Conservation (phyloP, 257 asterid genomes). For the Nicotiana tomentosiformis region DNA sequence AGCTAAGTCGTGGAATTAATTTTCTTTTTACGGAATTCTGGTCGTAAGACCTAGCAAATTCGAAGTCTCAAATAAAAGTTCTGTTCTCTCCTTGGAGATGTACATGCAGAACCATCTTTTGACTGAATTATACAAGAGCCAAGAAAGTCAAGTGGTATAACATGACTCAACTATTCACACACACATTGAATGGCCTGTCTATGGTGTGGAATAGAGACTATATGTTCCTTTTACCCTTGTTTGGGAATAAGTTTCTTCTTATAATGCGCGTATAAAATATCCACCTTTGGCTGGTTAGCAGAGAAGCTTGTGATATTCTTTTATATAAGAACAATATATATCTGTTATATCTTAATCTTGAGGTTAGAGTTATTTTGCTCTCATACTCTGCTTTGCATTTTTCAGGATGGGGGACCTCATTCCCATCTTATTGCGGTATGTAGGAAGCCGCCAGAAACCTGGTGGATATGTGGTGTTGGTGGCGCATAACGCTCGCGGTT, state of each 20-base stretch:
- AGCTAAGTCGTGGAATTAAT: not conserved
- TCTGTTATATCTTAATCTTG: not conserved
- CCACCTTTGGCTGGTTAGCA: not conserved
- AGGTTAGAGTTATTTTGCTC: not conserved
- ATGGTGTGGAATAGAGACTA: not conserved
- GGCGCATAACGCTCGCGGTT: constrained; percentile 71
- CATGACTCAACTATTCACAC: not conserved
- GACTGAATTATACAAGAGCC: not conserved
- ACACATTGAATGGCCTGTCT: not conserved
- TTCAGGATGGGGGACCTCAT: constrained; percentile 93
- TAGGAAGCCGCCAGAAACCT: constrained; percentile 73
- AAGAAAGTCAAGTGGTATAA: not conserved
- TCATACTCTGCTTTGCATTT: constrained; percentile 17
- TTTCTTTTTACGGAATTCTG: not conserved
- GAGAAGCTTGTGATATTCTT: not conserved
- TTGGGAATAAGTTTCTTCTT: not conserved
- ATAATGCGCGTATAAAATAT: not conserved
- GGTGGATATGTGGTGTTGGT: constrained; percentile 70
- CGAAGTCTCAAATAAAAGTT: not conserved
- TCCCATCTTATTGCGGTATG: constrained; percentile 60
- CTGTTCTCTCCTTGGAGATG: not conserved
- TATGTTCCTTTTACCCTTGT: not conserved
- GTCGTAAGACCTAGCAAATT: not conserved
- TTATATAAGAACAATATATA: not conserved
- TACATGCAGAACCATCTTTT: not conserved